Evolutionary conservation across 257 asterid genomes (phyloP).

Genomic region (Solanum lycopersicoides): DNA sequence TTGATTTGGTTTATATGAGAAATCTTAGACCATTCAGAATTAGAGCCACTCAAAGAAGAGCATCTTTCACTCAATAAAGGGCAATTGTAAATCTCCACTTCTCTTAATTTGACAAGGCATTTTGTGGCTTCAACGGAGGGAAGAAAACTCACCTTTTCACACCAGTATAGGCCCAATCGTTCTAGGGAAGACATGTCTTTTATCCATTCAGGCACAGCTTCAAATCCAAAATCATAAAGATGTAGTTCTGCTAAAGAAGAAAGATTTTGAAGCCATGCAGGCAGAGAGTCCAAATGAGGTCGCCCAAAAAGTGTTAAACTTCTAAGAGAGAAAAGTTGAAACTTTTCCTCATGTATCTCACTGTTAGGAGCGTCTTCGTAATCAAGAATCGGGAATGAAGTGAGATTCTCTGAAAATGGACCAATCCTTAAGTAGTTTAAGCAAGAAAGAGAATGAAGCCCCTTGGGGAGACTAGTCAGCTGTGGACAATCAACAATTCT

Average conservation of each 20-base stretch:
- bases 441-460: background rate
- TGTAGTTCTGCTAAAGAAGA: background rate
- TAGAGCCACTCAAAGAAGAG: background rate
- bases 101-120: background rate
- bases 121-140: slow-evolving; percentile 2
- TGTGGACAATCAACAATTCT: background rate
- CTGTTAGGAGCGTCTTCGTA: background rate
- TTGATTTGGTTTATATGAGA: background rate
- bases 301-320: background rate
- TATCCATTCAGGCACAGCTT: slow-evolving; percentile 1
- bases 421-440: background rate
- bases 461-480: background rate
- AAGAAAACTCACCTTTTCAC: background rate
- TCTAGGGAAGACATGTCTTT: background rate
- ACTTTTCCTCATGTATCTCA: background rate
- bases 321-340: background rate
- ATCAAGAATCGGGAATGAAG: background rate
- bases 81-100: background rate
- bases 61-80: background rate
- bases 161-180: accelerated
- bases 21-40: background rate
- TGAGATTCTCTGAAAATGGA: background rate
- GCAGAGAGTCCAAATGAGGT: background rate
- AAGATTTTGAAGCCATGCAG: background rate
- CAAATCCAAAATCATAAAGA: background rate